Evolutionary conservation across 2,329 filamentous ascomycete genomes (phyloP).

Genomic region (Rhynchosporium graminicola): DNA sequence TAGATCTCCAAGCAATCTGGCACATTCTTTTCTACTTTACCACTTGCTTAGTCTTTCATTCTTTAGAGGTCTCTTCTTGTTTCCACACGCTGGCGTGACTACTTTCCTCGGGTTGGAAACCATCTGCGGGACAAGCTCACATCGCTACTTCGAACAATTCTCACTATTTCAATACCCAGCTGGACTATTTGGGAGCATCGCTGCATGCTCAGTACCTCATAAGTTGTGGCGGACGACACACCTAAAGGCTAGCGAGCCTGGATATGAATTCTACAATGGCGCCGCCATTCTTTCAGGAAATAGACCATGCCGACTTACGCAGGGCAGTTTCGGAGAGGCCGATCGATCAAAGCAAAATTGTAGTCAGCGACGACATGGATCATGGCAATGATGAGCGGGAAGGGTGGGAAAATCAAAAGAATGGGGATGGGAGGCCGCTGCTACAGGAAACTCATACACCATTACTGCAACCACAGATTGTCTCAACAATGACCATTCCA

Average conservation of each 20-base stretch:
- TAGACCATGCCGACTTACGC: slow-evolving; percentile 25
- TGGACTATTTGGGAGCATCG: slow-evolving; percentile 23
- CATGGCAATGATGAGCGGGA: slow-evolving; percentile 5
- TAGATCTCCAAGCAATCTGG: slow-evolving; percentile 26
- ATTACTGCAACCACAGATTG: background rate
- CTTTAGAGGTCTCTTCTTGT: slow-evolving; percentile 15
- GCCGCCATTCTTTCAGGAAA: slow-evolving; percentile 29
- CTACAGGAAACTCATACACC: background rate
- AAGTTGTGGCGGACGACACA: slow-evolving; percentile 32
- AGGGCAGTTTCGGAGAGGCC: slow-evolving; percentile 11
- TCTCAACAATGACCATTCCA: slow-evolving; percentile 10
- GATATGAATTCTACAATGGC: slow-evolving; percentile 40
- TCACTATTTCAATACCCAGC: slow-evolving; percentile 1
- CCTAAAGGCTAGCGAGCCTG: slow-evolving; percentile 27
- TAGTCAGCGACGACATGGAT: slow-evolving; percentile 10
- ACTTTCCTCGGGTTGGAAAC: slow-evolving; percentile 31
- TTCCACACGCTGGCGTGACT: slow-evolving; percentile 40
- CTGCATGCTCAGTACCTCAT: slow-evolving; percentile 30
- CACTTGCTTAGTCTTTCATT: slow-evolving; percentile 27
- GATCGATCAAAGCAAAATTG: background rate
- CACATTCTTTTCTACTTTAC: slow-evolving; percentile 26
- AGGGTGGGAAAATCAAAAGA: background rate
- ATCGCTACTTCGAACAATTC: slow-evolving; percentile 3
- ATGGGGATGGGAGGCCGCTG: background rate
- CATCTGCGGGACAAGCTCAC: slow-evolving; percentile 23